Evolutionary conservation across 2,329 filamentous ascomycete species (phyloP), one percentile per base, ranked within the genome.

Genomic region (Dactylellina cionopaga): DNA sequence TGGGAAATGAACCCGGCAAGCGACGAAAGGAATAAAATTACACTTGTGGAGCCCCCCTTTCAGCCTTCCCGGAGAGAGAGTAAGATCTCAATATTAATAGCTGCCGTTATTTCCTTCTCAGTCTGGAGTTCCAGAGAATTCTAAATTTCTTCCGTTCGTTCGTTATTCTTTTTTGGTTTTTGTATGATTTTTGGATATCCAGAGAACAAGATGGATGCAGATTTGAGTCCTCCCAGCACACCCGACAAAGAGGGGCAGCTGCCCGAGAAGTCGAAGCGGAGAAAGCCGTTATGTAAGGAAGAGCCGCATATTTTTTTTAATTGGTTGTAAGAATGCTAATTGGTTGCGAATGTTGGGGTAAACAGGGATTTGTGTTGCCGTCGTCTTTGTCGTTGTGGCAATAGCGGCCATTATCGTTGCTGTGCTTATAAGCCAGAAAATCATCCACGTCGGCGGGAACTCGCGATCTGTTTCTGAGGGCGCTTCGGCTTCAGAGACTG

Each of bases 281-380:
- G 25, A 24, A 55, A 22, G 27, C 11, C 19, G 13, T n/a, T 66
- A 41, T 66, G 62, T 66, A 66, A 49, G 62, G 22, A 37, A 24
- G n/a, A 27, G 17, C 22, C 25, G n/a, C 11, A 39, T 7, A 11
- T n/a, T 29, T 31, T 17, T 5, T 15, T 39, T 22, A 5, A 22
- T 19, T 7, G 31, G 17, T 22, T 17, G 44, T 37, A 19, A 6
- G 6, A 58, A 58, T 11, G 11, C 27, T 27, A 31, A 46, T 31
- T 2, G 29, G 29, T 62, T 39, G 19, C 44, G n/a, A 25, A n/a
- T n/a, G n/a, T n/a, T n/a, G 25, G 29, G n/a, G 22, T 35, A n/a
- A 44, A 49, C 41, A 71, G 65, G 65, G 65, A 63, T 71, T 19
- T 46, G 31, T 55, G 47, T 71, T 56, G 49, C 29, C 13, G 33